Evolutionary conservation across 805 yeast species (phyloP), one percentile per base, ranked within the genome.

Genomic region (Candida awuae): DNA sequence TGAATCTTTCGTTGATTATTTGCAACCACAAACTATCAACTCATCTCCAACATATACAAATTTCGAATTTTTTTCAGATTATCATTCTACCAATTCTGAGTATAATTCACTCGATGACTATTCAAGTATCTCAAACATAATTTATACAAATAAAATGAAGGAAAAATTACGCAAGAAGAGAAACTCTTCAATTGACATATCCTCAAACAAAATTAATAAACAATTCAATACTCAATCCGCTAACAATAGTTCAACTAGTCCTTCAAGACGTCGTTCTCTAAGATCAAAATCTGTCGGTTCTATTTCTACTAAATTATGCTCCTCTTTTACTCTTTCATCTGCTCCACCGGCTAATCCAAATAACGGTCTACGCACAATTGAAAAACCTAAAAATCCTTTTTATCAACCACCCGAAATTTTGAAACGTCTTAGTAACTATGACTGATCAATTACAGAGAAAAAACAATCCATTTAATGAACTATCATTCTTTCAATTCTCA

Each of bases 361-460:
- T 12, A 25, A 7, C 10, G 16, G 20, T 18, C 9, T 15, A 18
- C 44, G 47, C 6, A 51, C 54, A 17, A 45, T 44, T 17, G 16
- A 9, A 9, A 41, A 30, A 20, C 40, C 40, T 13, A 36, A 17
- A 0, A 54, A 54, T 31, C 59, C 59, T 1, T 54, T 54, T 32
- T 54, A 54, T 40, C 46, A 39, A 23, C 58, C 59, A 15, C 55
- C 58, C 8, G 55, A 44, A 7, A 47, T 54, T 18, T 35, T 54
- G 19, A 52, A 53, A 40, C 49, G 47, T 25, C 37, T 52, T 12
- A 37, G 30, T n/a, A 30, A 34, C 28, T 25, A 13, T 8, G 25
- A 22, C 9, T 22, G 8, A 22, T 22, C 8, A 22, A 22, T 22
- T 10, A 22, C 8, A 22, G 8, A 12, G 28, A 25, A 5, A 12